Evolutionary conservation across 2,329 filamentous ascomycete species (phyloP), one percentile per base, ranked within the genome.

Genomic region (Huntiella abstrusa): DNA sequence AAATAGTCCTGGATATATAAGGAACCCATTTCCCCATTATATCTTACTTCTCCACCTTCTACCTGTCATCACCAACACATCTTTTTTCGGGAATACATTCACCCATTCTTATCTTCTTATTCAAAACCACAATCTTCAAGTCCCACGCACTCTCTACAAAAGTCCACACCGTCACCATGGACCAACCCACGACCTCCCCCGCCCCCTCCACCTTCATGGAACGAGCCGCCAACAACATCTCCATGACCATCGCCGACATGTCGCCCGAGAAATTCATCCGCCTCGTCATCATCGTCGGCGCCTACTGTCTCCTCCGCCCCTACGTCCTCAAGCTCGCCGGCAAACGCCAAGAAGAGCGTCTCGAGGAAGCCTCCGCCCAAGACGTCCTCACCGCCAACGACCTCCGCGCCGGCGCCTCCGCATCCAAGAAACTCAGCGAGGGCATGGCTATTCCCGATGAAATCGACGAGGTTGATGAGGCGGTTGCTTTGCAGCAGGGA

Each of bases 241-340:
- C 60, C 46, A 55, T 62, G 32, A 64, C 68, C 17, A 65, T 78
- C 52, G 60, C 61, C 51, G 63, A 60, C 51, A 68, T 77, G 65
- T 64, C 66, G 1, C 55, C 59, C 8, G 62, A 73, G 53, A 63
- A 69, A 37, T 76, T 70, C 66, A 69, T 91, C 54, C 80, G 83
- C 41, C 68, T 91, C 49, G 62, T 84, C 53, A 69, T 76, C 53
- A 71, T 85, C 51, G 71, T 85, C 15, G 74, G 83, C 55, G 77
- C 73, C 47, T 92, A 88, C 64, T 58, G 77, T 52, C 70, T 91
- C 45, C 55, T 85, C 17, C 76, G 84, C 1, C 83, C 83, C 0
- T 85, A 84, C 58, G 60, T 87, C 44, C 68, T 87, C 55, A 80
- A 79, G 56, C 61, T 75, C 34, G 76, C 75, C 54, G 73, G 69